Evolutionary conservation across 305 asterid genomes (phyloP).

Genomic region (Fraxinus sp.): DNA sequence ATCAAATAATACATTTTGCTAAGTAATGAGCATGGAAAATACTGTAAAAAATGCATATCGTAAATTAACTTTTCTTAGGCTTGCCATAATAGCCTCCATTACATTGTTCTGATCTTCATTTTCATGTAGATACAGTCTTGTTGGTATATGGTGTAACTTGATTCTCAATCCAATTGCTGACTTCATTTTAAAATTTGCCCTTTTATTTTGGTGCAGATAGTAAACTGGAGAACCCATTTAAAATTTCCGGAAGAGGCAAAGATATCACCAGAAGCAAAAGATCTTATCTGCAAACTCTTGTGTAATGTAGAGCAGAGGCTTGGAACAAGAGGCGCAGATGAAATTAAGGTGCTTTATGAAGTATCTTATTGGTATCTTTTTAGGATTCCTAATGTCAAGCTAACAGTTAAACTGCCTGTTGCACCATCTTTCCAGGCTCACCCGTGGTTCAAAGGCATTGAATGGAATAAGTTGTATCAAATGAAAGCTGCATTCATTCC

Average conservation of each 20-base stretch:
- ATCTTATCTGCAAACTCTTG: constrained; percentile 79
- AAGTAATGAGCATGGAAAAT: background rate
- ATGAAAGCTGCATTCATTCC: constrained; percentile 93
- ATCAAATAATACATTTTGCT: no score
- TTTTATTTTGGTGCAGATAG: constrained; percentile 56
- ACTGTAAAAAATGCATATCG: background rate
- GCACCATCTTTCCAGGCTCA: constrained; percentile 58
- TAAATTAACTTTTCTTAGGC: background rate
- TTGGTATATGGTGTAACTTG: background rate
- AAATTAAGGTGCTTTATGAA: constrained; percentile 63
- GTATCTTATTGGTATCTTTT: constrained; percentile 13
- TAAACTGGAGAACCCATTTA: constrained; percentile 82
- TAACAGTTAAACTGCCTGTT: constrained; percentile 19
- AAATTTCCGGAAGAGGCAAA: constrained; percentile 93
- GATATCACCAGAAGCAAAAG: constrained; percentile 82
- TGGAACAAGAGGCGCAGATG: constrained; percentile 79
- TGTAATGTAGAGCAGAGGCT: constrained; percentile 91
- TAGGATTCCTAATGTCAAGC: constrained; percentile 4
- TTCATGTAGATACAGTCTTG: background rate
- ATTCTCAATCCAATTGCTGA: background rate
- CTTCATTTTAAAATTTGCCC: constrained; percentile 2
- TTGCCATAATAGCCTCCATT: background rate
- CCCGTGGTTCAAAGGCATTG: constrained; percentile 79
- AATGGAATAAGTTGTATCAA: constrained; percentile 77
- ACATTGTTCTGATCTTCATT: background rate